Percentiles rank a stretch among this genome's conserved stretches.
Evolutionary conservation across 1,139 yeast species (phyloP).

Genomic region (Candida glucosophila): DNA sequence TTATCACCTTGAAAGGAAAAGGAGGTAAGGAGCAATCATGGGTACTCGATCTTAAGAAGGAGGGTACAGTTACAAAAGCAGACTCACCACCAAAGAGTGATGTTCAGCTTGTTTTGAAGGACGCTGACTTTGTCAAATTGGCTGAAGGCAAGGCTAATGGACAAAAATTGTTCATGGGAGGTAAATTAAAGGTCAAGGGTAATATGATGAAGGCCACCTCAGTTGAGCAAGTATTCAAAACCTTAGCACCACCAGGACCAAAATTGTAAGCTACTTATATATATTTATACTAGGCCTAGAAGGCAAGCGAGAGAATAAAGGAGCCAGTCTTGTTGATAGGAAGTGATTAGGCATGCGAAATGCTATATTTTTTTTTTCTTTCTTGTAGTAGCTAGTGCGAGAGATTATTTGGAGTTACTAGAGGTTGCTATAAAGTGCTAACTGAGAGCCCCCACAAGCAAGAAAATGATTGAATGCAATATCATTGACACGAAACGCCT

Average conservation of each 20-base stretch:
- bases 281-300: too few relatives aligned
- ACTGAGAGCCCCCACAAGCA: too few relatives aligned
- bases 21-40: constrained; percentile 59
- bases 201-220: constrained; percentile 85
- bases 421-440: neutral
- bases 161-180: constrained; percentile 76
- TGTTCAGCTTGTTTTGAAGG: constrained; percentile 57
- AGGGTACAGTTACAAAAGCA: constrained; percentile 46
- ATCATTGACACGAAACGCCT: constrained; percentile 10
- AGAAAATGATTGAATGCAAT: constrained; percentile 8
- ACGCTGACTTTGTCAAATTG: constrained; percentile 58
- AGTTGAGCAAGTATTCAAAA: constrained; percentile 64
- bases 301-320: too few relatives aligned
- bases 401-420: neutral
- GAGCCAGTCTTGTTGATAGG: too few relatives aligned
- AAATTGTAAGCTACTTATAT: constrained; percentile 22
- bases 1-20: constrained; percentile 62
- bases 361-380: neutral
- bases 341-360: neutral
- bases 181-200: constrained; percentile 80
- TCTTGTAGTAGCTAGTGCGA: neutral
- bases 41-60: constrained; percentile 63
- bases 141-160: constrained; percentile 77
- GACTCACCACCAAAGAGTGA: constrained; percentile 50
- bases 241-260: constrained; percentile 45